These are phyloP conservation scores for Eucalyptus regnans DNA, from an alignment of 345 rosid species.

Conservation along the genomic window DNA sequence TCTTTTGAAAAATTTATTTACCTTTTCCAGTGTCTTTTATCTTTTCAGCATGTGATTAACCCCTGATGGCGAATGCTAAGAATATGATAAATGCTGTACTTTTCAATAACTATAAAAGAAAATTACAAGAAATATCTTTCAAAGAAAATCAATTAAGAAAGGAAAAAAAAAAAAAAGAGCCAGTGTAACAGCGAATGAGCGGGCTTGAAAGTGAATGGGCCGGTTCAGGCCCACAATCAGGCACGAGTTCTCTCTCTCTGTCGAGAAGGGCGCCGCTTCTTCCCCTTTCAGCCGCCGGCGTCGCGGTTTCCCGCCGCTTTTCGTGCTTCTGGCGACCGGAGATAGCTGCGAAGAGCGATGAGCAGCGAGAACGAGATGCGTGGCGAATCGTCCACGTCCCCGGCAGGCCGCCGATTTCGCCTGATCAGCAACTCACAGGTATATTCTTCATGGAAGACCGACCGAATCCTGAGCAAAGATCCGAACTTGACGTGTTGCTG, in stretches of 20 bases:
- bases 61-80: background rate
- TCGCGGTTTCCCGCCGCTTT: background rate
- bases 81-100: background rate
- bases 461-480: background rate
- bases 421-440: no score
- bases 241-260: background rate
- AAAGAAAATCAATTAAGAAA: no score
- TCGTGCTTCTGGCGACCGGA: background rate
- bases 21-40: background rate
- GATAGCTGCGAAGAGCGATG: background rate
- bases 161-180: no score
- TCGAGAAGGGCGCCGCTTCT: background rate
- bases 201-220: no score
- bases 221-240: no score
- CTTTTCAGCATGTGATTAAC: background rate
- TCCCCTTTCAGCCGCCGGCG: background rate
- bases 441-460: background rate
- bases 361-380: background rate
- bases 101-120: no score
- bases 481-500: background rate
- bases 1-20: no score
- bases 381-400: constrained; percentile 46
- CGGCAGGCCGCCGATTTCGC: constrained; percentile 19
- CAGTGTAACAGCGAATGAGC: no score
- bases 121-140: no score